Conservation (phyloP, 257 asterid genomes). For the Salvia rosmarinus region DNA sequence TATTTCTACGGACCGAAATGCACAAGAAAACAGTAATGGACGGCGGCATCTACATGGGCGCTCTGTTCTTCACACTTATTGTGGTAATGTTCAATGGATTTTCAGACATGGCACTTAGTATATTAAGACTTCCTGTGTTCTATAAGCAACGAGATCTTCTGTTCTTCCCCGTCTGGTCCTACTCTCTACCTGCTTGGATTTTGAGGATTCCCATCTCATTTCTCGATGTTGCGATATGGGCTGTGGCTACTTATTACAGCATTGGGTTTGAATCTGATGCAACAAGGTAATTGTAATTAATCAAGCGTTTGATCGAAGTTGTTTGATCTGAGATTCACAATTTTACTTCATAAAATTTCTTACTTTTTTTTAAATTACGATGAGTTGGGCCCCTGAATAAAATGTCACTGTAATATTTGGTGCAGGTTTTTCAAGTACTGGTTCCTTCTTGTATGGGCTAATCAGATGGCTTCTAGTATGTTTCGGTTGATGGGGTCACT, state of each 20-base stretch:
- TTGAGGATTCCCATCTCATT: conserved; percentile 65
- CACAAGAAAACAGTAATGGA: conserved; percentile 49
- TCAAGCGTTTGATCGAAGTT: no score
- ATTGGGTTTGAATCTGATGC: conserved; percentile 61
- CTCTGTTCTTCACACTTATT: conserved; percentile 58
- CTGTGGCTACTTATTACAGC: conserved; percentile 50
- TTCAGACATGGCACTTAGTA: conserved; percentile 69
- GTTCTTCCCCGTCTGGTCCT: conserved; percentile 80
- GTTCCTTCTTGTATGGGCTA: conserved; percentile 48
- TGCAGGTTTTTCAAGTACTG: conserved; percentile 62
- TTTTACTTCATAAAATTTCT: no score
- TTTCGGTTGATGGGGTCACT: conserved; percentile 65
- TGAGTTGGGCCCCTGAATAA: no score
- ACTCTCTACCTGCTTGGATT: conserved; percentile 71
- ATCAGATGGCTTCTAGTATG: conserved; percentile 62
- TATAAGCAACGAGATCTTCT: conserved; percentile 81
- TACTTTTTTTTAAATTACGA: no score
- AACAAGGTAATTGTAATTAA: conserved; percentile 49
- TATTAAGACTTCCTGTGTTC: conserved; percentile 74
- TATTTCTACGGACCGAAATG: conserved; percentile 62
- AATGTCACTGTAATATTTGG: no score
- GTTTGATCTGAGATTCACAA: no score
- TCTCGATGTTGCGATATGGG: conserved; percentile 53
- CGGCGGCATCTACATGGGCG: conserved; percentile 72
- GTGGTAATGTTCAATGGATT: conserved; percentile 71